These are phyloP conservation scores for Coccinonectria pachysandricola DNA, from an alignment of 2,329 filamentous ascomycete species.

Conservation along the genomic window DNA sequence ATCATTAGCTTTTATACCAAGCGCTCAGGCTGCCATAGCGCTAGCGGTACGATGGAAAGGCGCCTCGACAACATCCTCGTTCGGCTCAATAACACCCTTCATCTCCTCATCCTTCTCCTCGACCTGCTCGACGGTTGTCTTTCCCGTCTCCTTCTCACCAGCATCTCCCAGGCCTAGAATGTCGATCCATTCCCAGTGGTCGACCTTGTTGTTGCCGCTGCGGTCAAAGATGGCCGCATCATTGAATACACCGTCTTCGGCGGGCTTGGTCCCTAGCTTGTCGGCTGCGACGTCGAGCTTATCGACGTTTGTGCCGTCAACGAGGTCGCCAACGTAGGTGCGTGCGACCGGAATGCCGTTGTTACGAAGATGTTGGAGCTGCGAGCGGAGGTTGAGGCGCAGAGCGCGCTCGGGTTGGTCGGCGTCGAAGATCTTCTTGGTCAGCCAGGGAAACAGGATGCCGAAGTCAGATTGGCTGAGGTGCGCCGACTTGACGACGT, in stretches of 20 bases:
- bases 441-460: conserved; percentile 65
- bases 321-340: conserved; percentile 39
- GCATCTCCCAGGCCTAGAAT: conserved; percentile 36
- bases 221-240: conserved; percentile 43
- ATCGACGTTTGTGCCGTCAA: conserved; percentile 34
- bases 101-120: conserved; percentile 26
- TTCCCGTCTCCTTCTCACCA: conserved; percentile 18
- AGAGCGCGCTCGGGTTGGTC: conserved; percentile 49
- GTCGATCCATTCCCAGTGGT: conserved; percentile 44
- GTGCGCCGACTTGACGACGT: conserved; percentile 63
- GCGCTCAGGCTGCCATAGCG: too few relatives aligned
- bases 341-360: conserved; percentile 39
- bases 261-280: conserved; percentile 7
- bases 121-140: conserved; percentile 22
- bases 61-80: too few relatives aligned
- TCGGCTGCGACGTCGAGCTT: conserved; percentile 21
- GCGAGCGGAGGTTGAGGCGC: conserved; percentile 47
- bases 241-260: conserved; percentile 32
- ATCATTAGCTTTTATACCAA: too few relatives aligned
- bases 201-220: conserved; percentile 28
- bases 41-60: too few relatives aligned
- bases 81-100: conserved; percentile 26
- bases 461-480: conserved; percentile 78
- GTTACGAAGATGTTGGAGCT: conserved; percentile 44
- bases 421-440: conserved; percentile 45